Base-by-base conservation (phyloP, 371 early-diverging fungal genomes). In the Apophysomyces sp. region DNA sequence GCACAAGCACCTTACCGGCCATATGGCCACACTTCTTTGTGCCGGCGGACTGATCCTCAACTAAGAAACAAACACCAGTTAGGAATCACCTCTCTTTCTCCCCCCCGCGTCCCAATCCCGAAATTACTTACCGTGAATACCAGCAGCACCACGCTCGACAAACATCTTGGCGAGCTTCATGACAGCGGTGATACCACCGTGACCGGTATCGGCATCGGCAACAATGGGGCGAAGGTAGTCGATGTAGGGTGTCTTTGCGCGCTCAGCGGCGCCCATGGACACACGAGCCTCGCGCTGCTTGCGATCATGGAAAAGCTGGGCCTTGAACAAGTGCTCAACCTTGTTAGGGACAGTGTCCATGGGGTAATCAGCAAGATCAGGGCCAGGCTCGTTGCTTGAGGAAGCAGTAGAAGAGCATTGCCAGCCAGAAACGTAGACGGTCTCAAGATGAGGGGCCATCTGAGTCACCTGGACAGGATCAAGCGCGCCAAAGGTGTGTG, bases 11-110 rank as follows among this genome's bases (percentile, higher is more conserved):
- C 78, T 98, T 98, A 65, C 98, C 98, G 53, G 97, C 98, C 97
- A 98, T 96, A 81, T 98, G 99, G 18, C 99, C 98, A 78, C 99
- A 98, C 86, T 98, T 98, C 74, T 98, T 98, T 65, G 96, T 96
- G 59, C 93, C 91, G 13, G 98, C 91, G 56, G 94, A 91, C 77
- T 93, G 94, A 78, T 98, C 99, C 77, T 98, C 99, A 56, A 97
- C 78, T 77, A 63, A 29, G 31, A 29, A 30, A 58, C 29, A 58
- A 13, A 15, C 40, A 51, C 31, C 12, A 12, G 30, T 55, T 55
- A 36, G 34, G n/a, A n/a, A n/a, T n/a, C n/a, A n/a, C n/a, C n/a
- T n/a, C n/a, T n/a, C n/a, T n/a, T n/a, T n/a, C n/a, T n/a, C n/a
- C n/a, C n/a, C n/a, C n/a, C n/a, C n/a, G n/a, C n/a, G n/a, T n/a